These are phyloP conservation scores for Ophiocordyceps camponoti-rufipedis DNA, from an alignment of 2,329 filamentous ascomycete species.

Conservation along the genomic window DNA sequence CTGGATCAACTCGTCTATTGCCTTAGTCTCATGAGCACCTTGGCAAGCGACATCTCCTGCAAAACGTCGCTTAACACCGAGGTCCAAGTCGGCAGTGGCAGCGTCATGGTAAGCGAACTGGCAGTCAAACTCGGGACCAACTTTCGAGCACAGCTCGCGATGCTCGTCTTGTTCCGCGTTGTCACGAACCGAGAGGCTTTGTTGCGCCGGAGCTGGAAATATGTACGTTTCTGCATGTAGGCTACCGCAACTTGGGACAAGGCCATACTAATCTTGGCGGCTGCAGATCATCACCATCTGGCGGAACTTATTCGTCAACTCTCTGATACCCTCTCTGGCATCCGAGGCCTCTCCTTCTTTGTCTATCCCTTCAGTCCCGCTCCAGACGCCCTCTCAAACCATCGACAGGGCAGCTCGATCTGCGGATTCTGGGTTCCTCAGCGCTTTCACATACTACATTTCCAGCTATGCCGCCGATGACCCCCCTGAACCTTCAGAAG, in stretches of 20 bases:
- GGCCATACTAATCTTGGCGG: constrained; percentile 1
- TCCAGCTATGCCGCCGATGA: constrained; percentile 98
- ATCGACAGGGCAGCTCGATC: constrained; percentile 72
- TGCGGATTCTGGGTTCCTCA: constrained; percentile 73
- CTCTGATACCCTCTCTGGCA: constrained; percentile 70
- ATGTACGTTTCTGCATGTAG: constrained; percentile 33
- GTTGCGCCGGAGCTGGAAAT: constrained; percentile 60
- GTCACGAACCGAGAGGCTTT: constrained; percentile 68
- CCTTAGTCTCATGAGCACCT: constrained; percentile 74
- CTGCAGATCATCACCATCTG: constrained; percentile 74
- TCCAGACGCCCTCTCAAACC: constrained; percentile 81
- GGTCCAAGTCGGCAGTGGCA: constrained; percentile 78
- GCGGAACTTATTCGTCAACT: constrained; percentile 92
- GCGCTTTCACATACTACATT: constrained; percentile 87
- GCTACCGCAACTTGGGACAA: neutral
- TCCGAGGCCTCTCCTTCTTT: constrained; percentile 42
- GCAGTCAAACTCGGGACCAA: constrained; percentile 91
- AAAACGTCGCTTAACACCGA: constrained; percentile 89
- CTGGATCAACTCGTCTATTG: constrained; percentile 87
- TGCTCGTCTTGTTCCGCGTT: constrained; percentile 86
- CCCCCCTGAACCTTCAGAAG: constrained; percentile 89
- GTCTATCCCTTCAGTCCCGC: constrained; percentile 62
- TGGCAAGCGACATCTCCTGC: constrained; percentile 57
- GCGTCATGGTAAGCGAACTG: constrained; percentile 96
- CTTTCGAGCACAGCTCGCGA: constrained; percentile 83